Percentiles rank a stretch among this genome's conserved stretches.
These are phyloP conservation scores for Lactarius trivialis DNA, from an alignment of 768 basidiomycete genomes.

Conservation along the genomic window DNA sequence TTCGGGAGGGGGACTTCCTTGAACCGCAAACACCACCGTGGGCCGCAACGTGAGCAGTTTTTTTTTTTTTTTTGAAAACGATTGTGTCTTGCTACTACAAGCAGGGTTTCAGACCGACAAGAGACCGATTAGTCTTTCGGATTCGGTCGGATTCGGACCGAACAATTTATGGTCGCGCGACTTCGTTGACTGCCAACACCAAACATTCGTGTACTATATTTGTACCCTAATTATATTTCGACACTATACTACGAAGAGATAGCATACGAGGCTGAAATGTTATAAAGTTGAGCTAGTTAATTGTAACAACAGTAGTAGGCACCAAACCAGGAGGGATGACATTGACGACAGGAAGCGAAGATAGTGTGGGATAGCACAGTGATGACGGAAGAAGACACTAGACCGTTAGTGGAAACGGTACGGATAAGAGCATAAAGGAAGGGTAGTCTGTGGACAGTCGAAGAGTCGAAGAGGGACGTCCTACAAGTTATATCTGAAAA, in stretches of 20 bases:
- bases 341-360: conserved; percentile 19
- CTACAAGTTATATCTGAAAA: neutral
- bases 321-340: conserved; percentile 15
- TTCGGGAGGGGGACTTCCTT: too few relatives aligned
- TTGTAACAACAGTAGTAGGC: conserved; percentile 17
- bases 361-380: conserved; percentile 20
- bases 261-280: conserved; percentile 1
- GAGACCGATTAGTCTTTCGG: neutral
- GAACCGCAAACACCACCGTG: too few relatives aligned
- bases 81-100: too few relatives aligned
- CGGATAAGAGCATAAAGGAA: conserved; percentile 4
- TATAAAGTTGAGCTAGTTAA: conserved; percentile 15
- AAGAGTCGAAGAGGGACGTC: neutral
- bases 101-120: too few relatives aligned
- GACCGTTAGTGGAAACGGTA: neutral
- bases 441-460: conserved; percentile 10
- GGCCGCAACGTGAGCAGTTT: too few relatives aligned
- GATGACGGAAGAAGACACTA: conserved; percentile 2
- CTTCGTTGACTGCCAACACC: neutral
- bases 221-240: conserved; percentile 2
- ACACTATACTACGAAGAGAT: conserved; percentile 10
- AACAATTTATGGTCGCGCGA: neutral
- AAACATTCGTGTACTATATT: neutral
- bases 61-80: too few relatives aligned
- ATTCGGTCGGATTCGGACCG: neutral